phyloP scores from a whole-genome alignment of 176 grass and related monocot genomes.

The Aegilops umbellulata region DNA sequence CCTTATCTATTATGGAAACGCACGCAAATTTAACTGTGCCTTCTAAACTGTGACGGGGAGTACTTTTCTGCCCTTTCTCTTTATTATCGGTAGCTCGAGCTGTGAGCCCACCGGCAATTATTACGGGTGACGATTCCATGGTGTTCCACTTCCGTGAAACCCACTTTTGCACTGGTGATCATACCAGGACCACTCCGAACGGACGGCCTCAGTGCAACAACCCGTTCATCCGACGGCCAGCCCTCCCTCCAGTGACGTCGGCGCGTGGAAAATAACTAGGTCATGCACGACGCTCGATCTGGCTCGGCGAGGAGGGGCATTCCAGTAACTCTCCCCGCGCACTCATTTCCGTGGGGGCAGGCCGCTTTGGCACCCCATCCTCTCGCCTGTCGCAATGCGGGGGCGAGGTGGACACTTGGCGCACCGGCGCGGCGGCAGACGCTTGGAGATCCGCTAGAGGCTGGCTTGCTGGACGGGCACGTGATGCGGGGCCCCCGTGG shows the following conservation, averaged over 20 bases:
- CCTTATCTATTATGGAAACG: too few relatives aligned
- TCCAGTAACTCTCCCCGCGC: conserved; percentile 8
- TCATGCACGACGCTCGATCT: background rate
- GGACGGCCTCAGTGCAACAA: background rate
- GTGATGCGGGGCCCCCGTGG: conserved; percentile 1
- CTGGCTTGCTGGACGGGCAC: background rate
- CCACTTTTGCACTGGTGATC: background rate
- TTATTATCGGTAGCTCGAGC: background rate
- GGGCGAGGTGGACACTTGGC: background rate
- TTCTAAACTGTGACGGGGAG: too few relatives aligned
- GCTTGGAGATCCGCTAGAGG: conserved; percentile 20
- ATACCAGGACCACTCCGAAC: background rate
- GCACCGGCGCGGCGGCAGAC: background rate
- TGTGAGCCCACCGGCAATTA: background rate
- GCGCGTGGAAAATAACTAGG: conserved; percentile 30
- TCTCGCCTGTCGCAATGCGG: conserved; percentile 19
- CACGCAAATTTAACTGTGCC: too few relatives aligned
- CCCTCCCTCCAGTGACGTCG: background rate
- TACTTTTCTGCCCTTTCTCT: background rate
- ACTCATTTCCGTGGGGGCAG: background rate
- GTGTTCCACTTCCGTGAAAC: background rate
- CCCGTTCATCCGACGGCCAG: conserved; percentile 16
- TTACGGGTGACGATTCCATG: background rate
- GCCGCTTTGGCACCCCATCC: background rate
- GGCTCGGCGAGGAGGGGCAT: background rate